phyloP scores from a whole-genome alignment of 73 alveolate genomes.

The Urostyla sp. region DNA sequence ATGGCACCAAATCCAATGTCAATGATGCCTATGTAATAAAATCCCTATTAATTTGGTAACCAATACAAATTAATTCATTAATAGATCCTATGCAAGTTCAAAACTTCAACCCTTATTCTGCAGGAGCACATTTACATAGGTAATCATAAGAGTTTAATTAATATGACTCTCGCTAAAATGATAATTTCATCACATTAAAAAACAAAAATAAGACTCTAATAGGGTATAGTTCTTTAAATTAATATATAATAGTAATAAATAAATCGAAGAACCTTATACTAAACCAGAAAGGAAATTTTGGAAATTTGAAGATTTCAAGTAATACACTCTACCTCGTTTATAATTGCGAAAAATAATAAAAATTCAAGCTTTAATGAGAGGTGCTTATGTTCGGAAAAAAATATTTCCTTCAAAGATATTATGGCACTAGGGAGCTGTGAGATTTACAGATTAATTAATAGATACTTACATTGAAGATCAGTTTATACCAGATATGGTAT shows the following conservation, averaged over 20 bases:
- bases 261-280: not conserved
- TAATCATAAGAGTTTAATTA: slow-evolving; percentile 11
- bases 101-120: slow-evolving; percentile 12
- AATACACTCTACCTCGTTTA: slow-evolving; percentile 42
- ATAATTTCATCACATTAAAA: slow-evolving; percentile 7
- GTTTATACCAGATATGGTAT: slow-evolving; percentile 53
- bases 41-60: not conserved
- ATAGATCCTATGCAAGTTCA: not conserved
- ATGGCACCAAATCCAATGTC: not conserved
- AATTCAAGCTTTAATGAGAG: slow-evolving; percentile 56
- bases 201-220: too few species aligned
- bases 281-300: slow-evolving; percentile 39
- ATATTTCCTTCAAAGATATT: slow-evolving; percentile 27
- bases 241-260: not conserved
- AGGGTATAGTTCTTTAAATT: not conserved
- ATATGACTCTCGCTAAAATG: slow-evolving; percentile 6
- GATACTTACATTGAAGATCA: slow-evolving; percentile 61
- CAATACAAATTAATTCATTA: not conserved
- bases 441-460: slow-evolving; percentile 42
- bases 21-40: slow-evolving; percentile 33
- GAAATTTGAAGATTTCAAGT: slow-evolving; percentile 59
- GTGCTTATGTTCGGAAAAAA: slow-evolving; percentile 55
- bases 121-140: slow-evolving; percentile 14
- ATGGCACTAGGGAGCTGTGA: slow-evolving; percentile 53
- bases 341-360: slow-evolving; percentile 39